Evolutionary conservation across 2,329 filamentous ascomycete species (phyloP).

Genomic region (Zalaria obscura): DNA sequence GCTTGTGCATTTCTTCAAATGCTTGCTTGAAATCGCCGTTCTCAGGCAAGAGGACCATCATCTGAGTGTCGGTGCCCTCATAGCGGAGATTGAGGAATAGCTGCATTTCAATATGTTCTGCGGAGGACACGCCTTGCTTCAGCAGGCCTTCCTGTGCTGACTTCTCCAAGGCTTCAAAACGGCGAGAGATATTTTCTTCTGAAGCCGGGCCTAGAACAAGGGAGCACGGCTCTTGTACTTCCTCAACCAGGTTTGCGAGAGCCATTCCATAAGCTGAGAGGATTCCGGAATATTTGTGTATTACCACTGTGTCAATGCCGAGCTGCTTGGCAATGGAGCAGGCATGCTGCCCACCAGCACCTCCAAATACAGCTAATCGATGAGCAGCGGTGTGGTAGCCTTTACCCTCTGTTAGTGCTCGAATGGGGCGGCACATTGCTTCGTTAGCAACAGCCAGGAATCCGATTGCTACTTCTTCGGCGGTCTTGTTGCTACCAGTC

Average conservation of each 20-base stretch:
- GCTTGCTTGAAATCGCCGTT: slow-evolving; percentile 23
- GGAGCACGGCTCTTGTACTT: slow-evolving; percentile 60
- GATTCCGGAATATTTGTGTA: slow-evolving; percentile 74
- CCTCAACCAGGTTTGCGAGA: slow-evolving; percentile 75
- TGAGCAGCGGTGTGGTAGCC: slow-evolving; percentile 78
- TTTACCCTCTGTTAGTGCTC: slow-evolving; percentile 75
- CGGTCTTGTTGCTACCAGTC: slow-evolving; percentile 37
- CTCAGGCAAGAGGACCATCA: slow-evolving; percentile 29
- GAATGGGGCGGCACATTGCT: slow-evolving; percentile 73
- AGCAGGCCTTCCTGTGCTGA: slow-evolving; percentile 22
- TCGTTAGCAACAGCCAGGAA: slow-evolving; percentile 79
- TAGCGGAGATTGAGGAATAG: slow-evolving; percentile 35
- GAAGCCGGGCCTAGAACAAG: slow-evolving; percentile 40
- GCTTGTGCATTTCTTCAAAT: slow-evolving; percentile 23
- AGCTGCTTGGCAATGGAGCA: slow-evolving; percentile 70
- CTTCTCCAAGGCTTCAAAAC: slow-evolving; percentile 19
- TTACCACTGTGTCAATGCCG: slow-evolving; percentile 65
- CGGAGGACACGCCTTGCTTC: slow-evolving; percentile 26
- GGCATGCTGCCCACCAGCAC: slow-evolving; percentile 75
- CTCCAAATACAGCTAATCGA: slow-evolving; percentile 73
- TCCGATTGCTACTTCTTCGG: slow-evolving; percentile 72
- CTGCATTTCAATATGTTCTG: slow-evolving; percentile 26
- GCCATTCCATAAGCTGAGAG: slow-evolving; percentile 83
- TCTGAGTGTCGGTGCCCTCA: slow-evolving; percentile 34
- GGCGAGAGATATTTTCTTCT: slow-evolving; percentile 37